Base-by-base conservation (phyloP, 2,329 filamentous ascomycete genomes). In the Pochonia chlamydosporia region DNA sequence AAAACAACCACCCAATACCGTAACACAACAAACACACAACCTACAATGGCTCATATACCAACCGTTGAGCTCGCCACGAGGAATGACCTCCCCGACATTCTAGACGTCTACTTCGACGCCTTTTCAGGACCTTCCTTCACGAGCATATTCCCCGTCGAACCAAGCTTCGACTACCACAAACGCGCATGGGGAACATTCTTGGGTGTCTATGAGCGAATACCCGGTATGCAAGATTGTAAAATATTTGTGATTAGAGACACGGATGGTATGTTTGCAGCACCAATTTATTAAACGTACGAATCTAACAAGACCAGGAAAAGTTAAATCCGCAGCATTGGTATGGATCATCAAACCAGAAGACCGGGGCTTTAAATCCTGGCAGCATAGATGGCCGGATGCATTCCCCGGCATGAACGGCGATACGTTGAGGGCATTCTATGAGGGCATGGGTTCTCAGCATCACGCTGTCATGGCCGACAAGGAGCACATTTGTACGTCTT, bases 401-500 rank as follows among this genome's bases (percentile, higher is more conserved):
- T 43, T 51, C 20, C 36, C 26, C 39, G 47, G 21, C 50, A 54
- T 43, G 44, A 36, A 49, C 2, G 46, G 43, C 10, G 44, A 46
- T n/a, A 48, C 39, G 4, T 33, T 55, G n/a, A 46, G 52, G 2
- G 41, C 45, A 10, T 54, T 56, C 37, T 55, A 50, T 28, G 36
- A 26, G 16, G 49, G 40, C 35, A 55, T 56, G 52, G 49, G 35
- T 4, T 31, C 44, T 11, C 54, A 54, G 43, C 53, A 56, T 23
- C 44, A 52, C 5, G 16, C 28, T 9, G 46, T 45, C 26, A 52
- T 53, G 53, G 47, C 47, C 18, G 36, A 50, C 13, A 13, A 33
- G 3, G 44, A 52, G 10, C 54, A 56, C 16, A 37, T 54, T 7
- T 55, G 54, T 55, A 49, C 8, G 53, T 51, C n/a, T 28, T 28